These are phyloP conservation scores for Stagonosporopsis rhizophila DNA, from an alignment of 2,329 filamentous ascomycete species.

Conservation along the genomic window DNA sequence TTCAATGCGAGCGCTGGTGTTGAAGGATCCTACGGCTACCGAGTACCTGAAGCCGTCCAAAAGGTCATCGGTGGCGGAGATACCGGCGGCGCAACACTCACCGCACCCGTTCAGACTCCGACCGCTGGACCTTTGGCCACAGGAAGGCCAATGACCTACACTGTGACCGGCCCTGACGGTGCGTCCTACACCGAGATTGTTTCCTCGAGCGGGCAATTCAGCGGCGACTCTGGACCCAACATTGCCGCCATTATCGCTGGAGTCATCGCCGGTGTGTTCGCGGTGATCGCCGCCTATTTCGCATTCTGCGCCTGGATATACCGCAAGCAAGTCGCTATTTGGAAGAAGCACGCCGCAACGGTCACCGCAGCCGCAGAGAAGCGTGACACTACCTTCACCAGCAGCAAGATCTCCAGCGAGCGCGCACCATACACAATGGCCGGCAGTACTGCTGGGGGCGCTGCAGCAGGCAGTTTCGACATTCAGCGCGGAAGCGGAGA, in stretches of 20 bases:
- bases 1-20: conserved; percentile 63
- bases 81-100: conserved; percentile 73
- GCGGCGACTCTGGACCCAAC: conserved; percentile 50
- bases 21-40: conserved; percentile 69
- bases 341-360: conserved; percentile 71
- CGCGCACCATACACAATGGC: conserved; percentile 25
- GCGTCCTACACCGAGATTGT: conserved; percentile 50
- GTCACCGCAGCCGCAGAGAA: conserved; percentile 63
- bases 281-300: conserved; percentile 68
- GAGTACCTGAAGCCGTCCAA: conserved; percentile 70
- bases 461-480: conserved; percentile 30
- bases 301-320: conserved; percentile 78
- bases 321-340: conserved; percentile 72
- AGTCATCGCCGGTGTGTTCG: conserved; percentile 70
- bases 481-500: conserved; percentile 24
- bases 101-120: conserved; percentile 66
- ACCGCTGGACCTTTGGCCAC: conserved; percentile 75
- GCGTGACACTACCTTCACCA: conserved; percentile 41
- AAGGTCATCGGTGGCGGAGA: conserved; percentile 71
- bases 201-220: conserved; percentile 29
- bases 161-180: conserved; percentile 57
- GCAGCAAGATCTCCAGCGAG: conserved; percentile 37
- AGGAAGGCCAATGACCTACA: conserved; percentile 73
- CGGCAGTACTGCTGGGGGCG: conserved; percentile 26
- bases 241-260: conserved; percentile 64